Evolutionary conservation across 768 basidiomycete genomes (phyloP).

Genomic region (Mycena vulgaris): DNA sequence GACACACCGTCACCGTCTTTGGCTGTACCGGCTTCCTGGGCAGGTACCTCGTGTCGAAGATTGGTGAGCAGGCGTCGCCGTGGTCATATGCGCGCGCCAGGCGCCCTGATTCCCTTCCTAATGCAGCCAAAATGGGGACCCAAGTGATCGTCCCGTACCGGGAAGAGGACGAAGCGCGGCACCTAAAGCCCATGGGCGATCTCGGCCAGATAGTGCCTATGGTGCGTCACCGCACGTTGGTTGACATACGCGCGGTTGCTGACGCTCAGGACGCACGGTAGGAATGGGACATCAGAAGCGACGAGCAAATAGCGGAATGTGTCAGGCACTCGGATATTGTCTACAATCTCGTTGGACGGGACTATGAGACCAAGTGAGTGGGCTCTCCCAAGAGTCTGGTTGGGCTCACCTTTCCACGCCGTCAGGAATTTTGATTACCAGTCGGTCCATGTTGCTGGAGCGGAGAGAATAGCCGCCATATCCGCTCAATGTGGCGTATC

Average conservation of each 20-base stretch:
- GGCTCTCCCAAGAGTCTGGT: slow-evolving; percentile 25
- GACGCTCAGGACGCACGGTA: slow-evolving; percentile 51
- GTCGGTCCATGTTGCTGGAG: slow-evolving; percentile 87
- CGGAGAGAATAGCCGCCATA: slow-evolving; percentile 88
- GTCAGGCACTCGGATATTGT: slow-evolving; percentile 96
- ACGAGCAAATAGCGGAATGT: slow-evolving; percentile 94
- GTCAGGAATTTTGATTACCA: slow-evolving; percentile 89
- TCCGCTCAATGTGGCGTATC: slow-evolving; percentile 84
- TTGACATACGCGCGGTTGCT: slow-evolving; percentile 8
- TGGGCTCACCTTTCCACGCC: slow-evolving; percentile 23
- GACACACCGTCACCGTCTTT: slow-evolving; percentile 96
- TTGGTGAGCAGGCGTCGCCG: slow-evolving; percentile 69
- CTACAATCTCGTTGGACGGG: slow-evolving; percentile 94
- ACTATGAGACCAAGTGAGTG: slow-evolving; percentile 94
- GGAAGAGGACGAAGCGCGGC: slow-evolving; percentile 92
- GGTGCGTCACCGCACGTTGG: slow-evolving; percentile 64
- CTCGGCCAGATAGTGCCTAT: slow-evolving; percentile 96
- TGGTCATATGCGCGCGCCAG: slow-evolving; percentile 13
- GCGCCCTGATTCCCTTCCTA: slow-evolving; percentile 22
- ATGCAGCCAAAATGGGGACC: slow-evolving; percentile 89
- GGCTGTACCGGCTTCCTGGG: slow-evolving; percentile 97
- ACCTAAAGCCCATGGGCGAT: slow-evolving; percentile 95
- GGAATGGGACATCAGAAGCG: slow-evolving; percentile 97
- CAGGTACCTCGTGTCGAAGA: slow-evolving; percentile 93
- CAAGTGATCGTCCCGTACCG: slow-evolving; percentile 97